Evolutionary conservation across 2,329 filamentous ascomycete species (phyloP), one percentile per base, ranked within the genome.

Genomic region (Cytospora piceae): DNA sequence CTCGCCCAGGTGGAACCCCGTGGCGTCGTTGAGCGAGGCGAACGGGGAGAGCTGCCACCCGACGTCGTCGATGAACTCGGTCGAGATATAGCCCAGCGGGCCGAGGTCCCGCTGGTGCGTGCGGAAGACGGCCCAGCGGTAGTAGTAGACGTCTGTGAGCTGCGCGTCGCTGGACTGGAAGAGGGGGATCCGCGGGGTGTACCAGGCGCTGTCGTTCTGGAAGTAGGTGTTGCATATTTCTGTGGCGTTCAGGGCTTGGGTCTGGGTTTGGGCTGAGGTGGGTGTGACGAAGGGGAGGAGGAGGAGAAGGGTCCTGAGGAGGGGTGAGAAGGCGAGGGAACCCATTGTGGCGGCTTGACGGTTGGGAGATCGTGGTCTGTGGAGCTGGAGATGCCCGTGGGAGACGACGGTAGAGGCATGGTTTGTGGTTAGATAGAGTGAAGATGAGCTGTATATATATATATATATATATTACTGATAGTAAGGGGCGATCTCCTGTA

Each of bases 31-130:
- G 49, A 81, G 66, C 6, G 78, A 76, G 0, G 77, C 79, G 71
- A 75, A 81, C 0, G 79, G 79, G 42, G 74, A 70, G 0, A 76
- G 74, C 63, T 79, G 76, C 79, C 78, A 81, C 39, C 75, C 58
- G 1, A 81, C 79, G 56, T 81, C 77, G 66, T 79, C 74, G 14
- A 81, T 73, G 39, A 81, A 81, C 32, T 81, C 79, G 3, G 78
- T 81, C 0, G 77, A 77, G n/a, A 81, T 79, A 69, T 75, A 81
- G 2, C 79, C 78, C 20, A 76, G 71, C 3, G 74, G 64, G 11
- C 79, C 79, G 0, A 80, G 71, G 61, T 81, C 79, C 31, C 79
- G 76, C 69, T 80, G 79, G 65, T 81, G 79, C 0, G 78, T 74
- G 3, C 79, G 75, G 71, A 79, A 81, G 31, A 81, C 73, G 31